Base-by-base conservation (phyloP, 495 filamentous ascomycete genomes). In the Trichoderma asperelloides region DNA sequence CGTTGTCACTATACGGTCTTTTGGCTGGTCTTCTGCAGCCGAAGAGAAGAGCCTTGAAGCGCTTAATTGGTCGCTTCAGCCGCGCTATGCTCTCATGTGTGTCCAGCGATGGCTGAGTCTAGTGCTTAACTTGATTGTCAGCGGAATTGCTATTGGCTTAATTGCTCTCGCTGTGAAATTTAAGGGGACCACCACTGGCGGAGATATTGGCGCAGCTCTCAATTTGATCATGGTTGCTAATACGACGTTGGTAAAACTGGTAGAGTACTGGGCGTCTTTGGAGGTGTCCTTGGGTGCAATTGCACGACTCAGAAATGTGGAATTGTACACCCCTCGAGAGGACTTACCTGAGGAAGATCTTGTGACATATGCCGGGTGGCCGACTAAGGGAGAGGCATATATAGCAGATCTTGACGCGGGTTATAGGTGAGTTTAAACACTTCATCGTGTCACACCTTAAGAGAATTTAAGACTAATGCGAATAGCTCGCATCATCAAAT, bases 281-380 rank as follows among this genome's bases (percentile, higher is more conserved):
- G 85, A 87, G 63, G 81, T 80, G 2, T 84, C 78, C 0, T 74
- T 87, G 12, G 85, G 84, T 0, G 82, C 83, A 0, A 72, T 87
- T 5, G 71, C 81, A 2, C 72, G 83, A 7, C 68, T 86, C 69
- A 68, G 0, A 16, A 60, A 60, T 13, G 83, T 84, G 65, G 72
- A 74, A 3, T 66, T 66, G n/a, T 69, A 71, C 21, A 80, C 78
- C 0, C 75, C 55, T 30, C 74, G 8, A 68, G 77, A 80, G 63
- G 66, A 73, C 65, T 62, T 68, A 21, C 23, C 74, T 40, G 63
- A 70, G 8, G 70, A 73, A 60, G 67, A 65, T 11, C 30, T 67
- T 28, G 25, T 69, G 15, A 67, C 70, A 27, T 39, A 51, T 15
- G 57, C 72, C 0, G 68, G 75, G 33, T 81, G 78, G 78, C 79